Base-by-base conservation (phyloP, 306 rosid genomes). In the Quercus robur region DNA sequence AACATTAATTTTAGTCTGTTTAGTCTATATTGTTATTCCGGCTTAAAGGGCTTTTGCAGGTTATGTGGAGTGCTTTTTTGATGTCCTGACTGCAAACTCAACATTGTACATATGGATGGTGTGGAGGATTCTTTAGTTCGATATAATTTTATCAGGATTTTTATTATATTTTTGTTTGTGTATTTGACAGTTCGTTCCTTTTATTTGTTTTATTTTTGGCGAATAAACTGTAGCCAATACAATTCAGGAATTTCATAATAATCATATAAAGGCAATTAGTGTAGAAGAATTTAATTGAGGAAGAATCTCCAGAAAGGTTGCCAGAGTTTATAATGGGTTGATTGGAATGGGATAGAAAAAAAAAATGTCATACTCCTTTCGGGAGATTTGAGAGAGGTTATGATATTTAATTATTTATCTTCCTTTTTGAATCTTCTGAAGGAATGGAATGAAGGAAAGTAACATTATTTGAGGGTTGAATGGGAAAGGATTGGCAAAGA, bases 81-180 rank as follows among this genome's bases (percentile, higher is more conserved):
- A 44, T 49, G 25, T 59, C 75, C 56, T 68, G 74, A 59, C 62
- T 12, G 58, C 56, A 15, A 49, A 70, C 25, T 52, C 31, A 82
- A 23, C 77, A 74, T 21, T 78, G 68, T 91, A 85, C 83, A 87
- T 80, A 83, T 76, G 73, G 75, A 71, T 38, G 83, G 38, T 55
- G 55, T 74, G 85, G 85, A 83, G 77, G 70, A 66, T 75, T 52
- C 81, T 86, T 28, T 8, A 12, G 74, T 49, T 62, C 44, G 70
- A 26, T 78, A 74, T 19, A 44, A 28, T 23, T 70, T 66, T 44
- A 17, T 66, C 54, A 7, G 38, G 62, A 21, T 33, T 66, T 83
- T 72, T 49, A 5, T 73, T 66, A 46, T 5, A 56, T 62, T 75
- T 81, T 51, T 77, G 77, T 12, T 8, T 12, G 18, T 35, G 21